Evolutionary conservation across 2,329 filamentous ascomycete genomes (phyloP), one percentile per base, ranked within the genome.

Genomic region (Trichoderma pleuroti): DNA sequence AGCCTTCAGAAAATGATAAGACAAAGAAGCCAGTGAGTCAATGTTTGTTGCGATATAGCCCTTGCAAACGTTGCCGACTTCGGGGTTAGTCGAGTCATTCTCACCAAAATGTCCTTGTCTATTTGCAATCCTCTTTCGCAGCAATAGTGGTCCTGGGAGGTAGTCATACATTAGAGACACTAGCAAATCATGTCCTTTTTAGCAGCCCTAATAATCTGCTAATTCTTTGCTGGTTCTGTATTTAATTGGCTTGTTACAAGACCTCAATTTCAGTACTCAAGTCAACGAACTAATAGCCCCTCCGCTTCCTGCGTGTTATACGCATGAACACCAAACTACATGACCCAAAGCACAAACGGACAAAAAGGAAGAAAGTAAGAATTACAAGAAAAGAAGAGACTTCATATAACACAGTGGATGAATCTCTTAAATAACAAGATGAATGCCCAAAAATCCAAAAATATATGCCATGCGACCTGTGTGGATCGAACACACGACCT

Each of bases 401-500:
- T 46, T n/a, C 5, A 18, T 7, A 16, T 18, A 39, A 18, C 18
- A 18, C 7, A 39, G 4, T 18, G 18, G 3, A 39, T 39, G 16
- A 16, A 39, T 9, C 9, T 18, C 36, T n/a, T n/a, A n/a, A 42
- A n/a, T 1, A 42, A n/a, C 1, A 42, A n/a, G 39, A n/a, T n/a
- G 10, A 42, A 5, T 42, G 10, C 14, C 4, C 14, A 63, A 63
- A 63, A 49, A 16, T n/a, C 3, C 39, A 68, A 68, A 70, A 67
- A 72, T 71, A 73, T 69, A 72, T 70, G 70, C 64, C 57, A 73
- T 76, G 75, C 75, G 75, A 74, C 75, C 75, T 75, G 75, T 76
- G 75, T 76, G 75, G 74, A 74, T 76, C 75, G 75, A 75, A 76
- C 75, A 75, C 75, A 75, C 74, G 75, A 76, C 75, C 74, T 76